Evolutionary conservation across 169 alveolate species (phyloP), one percentile per base, ranked within the genome.

Genomic region (Cryptosporidium ryanae): DNA sequence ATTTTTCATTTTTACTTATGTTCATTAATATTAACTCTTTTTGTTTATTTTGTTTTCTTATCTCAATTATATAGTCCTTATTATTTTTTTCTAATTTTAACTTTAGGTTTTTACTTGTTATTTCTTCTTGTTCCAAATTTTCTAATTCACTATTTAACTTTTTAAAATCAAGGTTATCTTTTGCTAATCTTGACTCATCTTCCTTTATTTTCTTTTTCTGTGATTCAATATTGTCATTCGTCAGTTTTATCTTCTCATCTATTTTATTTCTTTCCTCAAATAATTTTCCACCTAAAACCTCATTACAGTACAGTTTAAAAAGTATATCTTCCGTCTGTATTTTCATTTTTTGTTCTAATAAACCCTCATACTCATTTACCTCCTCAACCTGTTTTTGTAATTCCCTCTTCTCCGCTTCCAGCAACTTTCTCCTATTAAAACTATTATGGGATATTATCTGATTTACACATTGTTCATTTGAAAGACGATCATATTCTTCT

Each of bases 331-430:
- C 87, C n/a, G 63, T 13, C 38, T 32, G 15, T 25, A 4, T 0
- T 38, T 57, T 44, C 21, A 27, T 55, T 23, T 59, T 76, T 27
- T 59, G 63, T 1, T 61, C 64, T 2, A 6, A 15, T 27, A 76
- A 43, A 15, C 25, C 59, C 27, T 76, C 87, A 59, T 90, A 83
- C 29, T 70, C 71, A 34, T 63, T 65, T 10, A 84, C 91, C 43
- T 90, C 90, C 5, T 46, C 67, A 38, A 66, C 82, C 46, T 90
- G 90, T 29, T 84, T 71, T 38, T 87, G 87, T 27, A 84, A 82
- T 59, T 84, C 82, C 23, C 84, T 70, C 12, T 43, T 90, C 34
- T 90, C 91, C 23, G 82, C 82, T 55, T 52, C 90, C 27, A 90
- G 54, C 29, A 66, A 64, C 57, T 82, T 27, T 70, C 91, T 32